Base-by-base conservation (phyloP, 805 yeast species). In the Candida tallmaniae region DNA sequence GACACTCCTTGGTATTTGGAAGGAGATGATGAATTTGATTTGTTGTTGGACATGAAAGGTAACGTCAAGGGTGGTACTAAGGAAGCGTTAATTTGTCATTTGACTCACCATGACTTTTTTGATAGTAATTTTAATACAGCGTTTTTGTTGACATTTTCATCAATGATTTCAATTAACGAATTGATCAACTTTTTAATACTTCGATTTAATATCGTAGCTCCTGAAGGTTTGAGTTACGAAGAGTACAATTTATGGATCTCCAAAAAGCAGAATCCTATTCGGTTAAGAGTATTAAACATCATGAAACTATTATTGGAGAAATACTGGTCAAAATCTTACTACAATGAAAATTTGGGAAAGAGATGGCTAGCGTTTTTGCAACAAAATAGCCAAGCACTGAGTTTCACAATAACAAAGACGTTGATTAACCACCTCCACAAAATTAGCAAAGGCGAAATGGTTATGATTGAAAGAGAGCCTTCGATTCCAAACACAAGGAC, bases 181-280 rank as follows among this genome's bases (percentile, higher is more conserved):
- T 63, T 89, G 23, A 62, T 84, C 27, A 68, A 70, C 26, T 52
- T 74, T 27, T 59, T 86, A 46, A 72, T 83, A 21, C 70, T 72
- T 25, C 66, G 94, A 36, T 90, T 80, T 57, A 71, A 78, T 36
- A 59, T 76, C 11, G 76, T 75, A 42, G 93, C 96, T 15, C 96
- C 96, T 0, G 96, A 85, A 49, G 95, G 94, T 0, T 60, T 90
- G 40, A 76, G 84, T 39, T 84, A 78, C 50, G 94, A 83, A 41
- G 95, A 86, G 49, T 85, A 83, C 54, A 75, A 77, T 29, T 58
- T 70, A 7, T 87, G 96, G 96, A 68, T 78, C 7, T 76, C 77
- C 27, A 74, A 73, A 50, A 85, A 85, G 49, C 76, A 80, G 39
- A 67, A 65, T 38, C 86, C 85, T 1, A 79, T 83, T 21, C 74